Base-by-base conservation (phyloP, 805 yeast genomes). In the Candida cerambycidarum region DNA sequence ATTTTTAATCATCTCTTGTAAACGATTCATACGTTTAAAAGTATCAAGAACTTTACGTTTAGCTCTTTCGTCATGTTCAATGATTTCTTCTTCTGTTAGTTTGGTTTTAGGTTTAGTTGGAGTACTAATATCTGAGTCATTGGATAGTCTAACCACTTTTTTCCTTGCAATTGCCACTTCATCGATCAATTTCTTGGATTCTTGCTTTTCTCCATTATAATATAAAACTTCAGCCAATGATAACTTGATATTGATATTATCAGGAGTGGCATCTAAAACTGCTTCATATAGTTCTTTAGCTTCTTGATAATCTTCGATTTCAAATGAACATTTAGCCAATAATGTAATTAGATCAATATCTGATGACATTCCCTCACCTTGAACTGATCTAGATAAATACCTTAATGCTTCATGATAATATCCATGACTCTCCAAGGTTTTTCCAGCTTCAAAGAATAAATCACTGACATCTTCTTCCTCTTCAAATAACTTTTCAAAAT, bases 171-270 rank as follows among this genome's bases (percentile, higher is more conserved):
- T 33, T 17, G 47, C 30, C 0, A 83, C 85, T 47, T 81, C 84
- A 15, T 67, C 67, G 41, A 83, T 64, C 16, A 85, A 60, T 16
- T 60, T 54, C 17, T 76, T 72, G 9, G 89, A 82, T n/a, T 71
- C 71, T 9, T 75, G 81, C 19, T 71, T 67, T 33, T 82, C 82
- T 12, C 81, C 84, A 11, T 82, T 59, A 54, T 81, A 80, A 50
- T 83, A 87, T 46, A 82, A 78, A 1, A 89, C 79, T 63, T 93
- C 98, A 0, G 93, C 95, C 18, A 93, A 67, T 0, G 86, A 83
- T 21, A 90, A 72, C 53, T 85, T 80, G 9, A 83, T 78, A 47
- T 89, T 96, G 24, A 85, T 63, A 52, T 88, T 82, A 8, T 72
- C 71, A 0, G 88, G 85, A 8, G 80, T 81, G 29, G 62, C 59